These are phyloP conservation scores for Nothopassalora personata DNA, from an alignment of 2,329 filamentous ascomycete genomes.

Conservation along the genomic window DNA sequence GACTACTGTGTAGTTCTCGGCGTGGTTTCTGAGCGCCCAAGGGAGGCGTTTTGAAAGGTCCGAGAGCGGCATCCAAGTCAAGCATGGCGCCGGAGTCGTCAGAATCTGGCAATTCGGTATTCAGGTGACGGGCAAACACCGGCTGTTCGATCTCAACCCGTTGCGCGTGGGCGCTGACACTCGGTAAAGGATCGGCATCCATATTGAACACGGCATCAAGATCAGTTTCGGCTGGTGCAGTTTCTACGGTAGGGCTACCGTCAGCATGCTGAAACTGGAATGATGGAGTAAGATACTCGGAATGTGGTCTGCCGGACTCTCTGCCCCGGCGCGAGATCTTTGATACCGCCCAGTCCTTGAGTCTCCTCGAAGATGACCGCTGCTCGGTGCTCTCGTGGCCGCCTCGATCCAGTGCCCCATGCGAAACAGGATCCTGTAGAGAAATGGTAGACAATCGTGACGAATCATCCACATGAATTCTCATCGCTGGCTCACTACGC, in stretches of 20 bases:
- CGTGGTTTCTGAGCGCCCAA: constrained; percentile 62
- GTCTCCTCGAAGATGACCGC: constrained; percentile 53
- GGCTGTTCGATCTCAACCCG: constrained; percentile 9
- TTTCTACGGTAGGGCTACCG: constrained; percentile 1
- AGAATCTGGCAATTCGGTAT: constrained; percentile 6
- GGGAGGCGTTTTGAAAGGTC: constrained; percentile 80
- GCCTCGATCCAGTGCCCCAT: neutral
- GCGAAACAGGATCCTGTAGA: constrained; percentile 25
- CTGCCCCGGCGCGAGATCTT: constrained; percentile 44
- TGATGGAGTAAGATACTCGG: constrained; percentile 6
- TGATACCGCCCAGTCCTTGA: constrained; percentile 61
- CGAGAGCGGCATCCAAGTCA: constrained; percentile 87
- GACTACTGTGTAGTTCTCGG: constrained; percentile 70
- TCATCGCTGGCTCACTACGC: constrained; percentile 36
- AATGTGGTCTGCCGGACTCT: constrained; percentile 6
- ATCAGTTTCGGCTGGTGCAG: constrained; percentile 27
- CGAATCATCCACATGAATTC: constrained; percentile 19
- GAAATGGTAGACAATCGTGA: constrained; percentile 30
- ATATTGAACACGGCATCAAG: constrained; percentile 30
- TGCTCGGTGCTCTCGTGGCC: constrained; percentile 14
- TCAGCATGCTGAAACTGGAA: neutral
- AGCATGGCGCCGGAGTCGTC: constrained; percentile 63
- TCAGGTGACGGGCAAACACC: constrained; percentile 4
- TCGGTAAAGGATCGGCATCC: constrained; percentile 9
- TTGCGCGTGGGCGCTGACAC: constrained; percentile 1